Conservation (phyloP, 2,329 filamentous ascomycete species). For the Colletotrichum camelliae region DNA sequence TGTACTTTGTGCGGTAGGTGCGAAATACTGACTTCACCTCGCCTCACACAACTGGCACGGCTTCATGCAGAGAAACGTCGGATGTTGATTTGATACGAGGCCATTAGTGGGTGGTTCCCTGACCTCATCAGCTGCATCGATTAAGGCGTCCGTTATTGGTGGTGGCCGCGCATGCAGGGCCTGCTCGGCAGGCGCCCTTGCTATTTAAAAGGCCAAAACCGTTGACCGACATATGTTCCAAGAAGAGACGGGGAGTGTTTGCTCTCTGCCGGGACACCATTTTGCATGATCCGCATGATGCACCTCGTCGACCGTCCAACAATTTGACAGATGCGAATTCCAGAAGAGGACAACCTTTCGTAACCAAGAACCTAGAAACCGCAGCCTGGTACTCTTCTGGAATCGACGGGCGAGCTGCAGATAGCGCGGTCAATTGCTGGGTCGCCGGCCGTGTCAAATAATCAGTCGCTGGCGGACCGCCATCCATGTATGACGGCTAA, state of each 20-base stretch:
- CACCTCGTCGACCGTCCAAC: neutral
- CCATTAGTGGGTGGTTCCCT: neutral
- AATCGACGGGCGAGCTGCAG: neutral
- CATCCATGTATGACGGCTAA: neutral
- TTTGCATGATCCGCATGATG: neutral
- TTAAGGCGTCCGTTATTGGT: neutral
- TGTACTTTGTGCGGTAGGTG: neutral
- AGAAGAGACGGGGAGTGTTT: neutral
- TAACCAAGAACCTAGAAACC: neutral
- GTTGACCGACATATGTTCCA: conserved; percentile 16
- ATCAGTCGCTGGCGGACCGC: neutral
- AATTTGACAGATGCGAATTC: neutral
- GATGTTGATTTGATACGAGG: conserved; percentile 17
- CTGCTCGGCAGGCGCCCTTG: conserved; percentile 11
- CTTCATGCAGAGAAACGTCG: conserved; percentile 16
- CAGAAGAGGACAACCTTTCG: neutral
- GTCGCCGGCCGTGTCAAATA: neutral
- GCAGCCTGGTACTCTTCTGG: neutral
- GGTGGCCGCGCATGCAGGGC: conserved; percentile 1
- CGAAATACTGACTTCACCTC: neutral
- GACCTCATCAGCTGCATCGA: conserved; percentile 18
- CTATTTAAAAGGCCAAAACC: conserved; percentile 6
- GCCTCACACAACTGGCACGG: conserved; percentile 1
- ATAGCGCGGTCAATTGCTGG: neutral
- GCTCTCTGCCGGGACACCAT: conserved; percentile 7